These are phyloP conservation scores for Globisporangium viniferum DNA, from an alignment of 352 stramenopile species.

Conservation along the genomic window DNA sequence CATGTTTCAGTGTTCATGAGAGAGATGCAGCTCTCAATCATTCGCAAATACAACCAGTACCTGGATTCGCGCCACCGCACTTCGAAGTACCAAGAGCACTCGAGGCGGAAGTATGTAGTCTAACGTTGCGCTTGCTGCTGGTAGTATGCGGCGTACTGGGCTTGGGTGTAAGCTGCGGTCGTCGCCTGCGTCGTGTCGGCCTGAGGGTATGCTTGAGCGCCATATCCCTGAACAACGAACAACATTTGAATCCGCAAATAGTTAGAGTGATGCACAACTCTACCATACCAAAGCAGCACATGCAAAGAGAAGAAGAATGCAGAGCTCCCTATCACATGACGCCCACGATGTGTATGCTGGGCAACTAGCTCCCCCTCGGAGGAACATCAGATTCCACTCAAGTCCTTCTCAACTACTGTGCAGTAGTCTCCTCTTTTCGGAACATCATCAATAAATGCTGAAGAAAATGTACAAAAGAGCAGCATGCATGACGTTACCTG, in stretches of 20 bases:
- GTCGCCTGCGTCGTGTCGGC: constrained; percentile 19
- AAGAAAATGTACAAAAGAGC: constrained; percentile 14
- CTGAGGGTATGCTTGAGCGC: constrained; percentile 42
- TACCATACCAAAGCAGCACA: not conserved
- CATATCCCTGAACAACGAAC: constrained; percentile 45
- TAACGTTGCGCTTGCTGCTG: constrained; percentile 32
- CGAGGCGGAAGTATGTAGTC: not conserved
- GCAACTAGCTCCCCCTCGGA: not conserved
- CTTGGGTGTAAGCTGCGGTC: constrained; percentile 36
- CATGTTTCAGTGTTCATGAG: constrained; percentile 1
- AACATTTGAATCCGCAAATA: not conserved
- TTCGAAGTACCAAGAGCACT: not conserved
- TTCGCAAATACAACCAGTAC: not conserved
- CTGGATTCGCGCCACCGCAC: not conserved
- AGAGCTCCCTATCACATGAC: constrained; percentile 13
- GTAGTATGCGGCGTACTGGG: constrained; percentile 71
- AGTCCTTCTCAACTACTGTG: not conserved
- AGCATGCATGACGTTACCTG: constrained; percentile 50
- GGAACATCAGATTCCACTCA: not conserved
- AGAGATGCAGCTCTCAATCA: constrained; percentile 10
- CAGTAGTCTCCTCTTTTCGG: constrained; percentile 13
- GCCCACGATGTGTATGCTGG: not conserved
- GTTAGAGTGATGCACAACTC: not conserved
- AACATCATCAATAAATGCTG: constrained; percentile 17
- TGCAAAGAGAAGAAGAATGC: constrained; percentile 8